These are phyloP conservation scores for Solanum okadae DNA, from an alignment of 257 asterid genomes.

Conservation along the genomic window DNA sequence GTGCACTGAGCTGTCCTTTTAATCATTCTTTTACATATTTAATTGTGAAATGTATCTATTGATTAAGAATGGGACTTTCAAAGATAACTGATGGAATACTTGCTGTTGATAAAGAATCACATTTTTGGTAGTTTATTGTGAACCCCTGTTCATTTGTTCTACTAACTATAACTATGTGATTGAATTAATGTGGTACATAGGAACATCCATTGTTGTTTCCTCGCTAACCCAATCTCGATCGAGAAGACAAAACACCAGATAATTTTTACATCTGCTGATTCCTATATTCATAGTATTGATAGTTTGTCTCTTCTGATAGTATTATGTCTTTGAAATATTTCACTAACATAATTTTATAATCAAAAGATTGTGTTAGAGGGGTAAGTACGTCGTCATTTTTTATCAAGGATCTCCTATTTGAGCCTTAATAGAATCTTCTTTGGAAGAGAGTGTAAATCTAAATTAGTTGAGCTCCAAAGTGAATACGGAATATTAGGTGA, in stretches of 20 bases:
- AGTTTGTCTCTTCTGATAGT: not conserved
- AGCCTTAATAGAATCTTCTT: not conserved
- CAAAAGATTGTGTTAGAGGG: not conserved
- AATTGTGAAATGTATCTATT: not conserved
- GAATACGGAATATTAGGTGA: fast-evolving
- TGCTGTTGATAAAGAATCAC: not conserved
- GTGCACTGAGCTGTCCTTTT: not conserved
- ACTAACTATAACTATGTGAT: too few species aligned
- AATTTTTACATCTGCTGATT: not conserved
- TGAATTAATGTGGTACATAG: too few species aligned
- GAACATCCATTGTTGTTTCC: too few species aligned
- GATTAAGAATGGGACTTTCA: not conserved
- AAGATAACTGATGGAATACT: not conserved
- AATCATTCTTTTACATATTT: not conserved
- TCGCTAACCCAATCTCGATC: too few species aligned
- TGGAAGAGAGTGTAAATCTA: fast-evolving
- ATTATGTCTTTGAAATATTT: not conserved
- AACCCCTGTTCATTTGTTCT: too few species aligned
- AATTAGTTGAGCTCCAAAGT: not conserved
- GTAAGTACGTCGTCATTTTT: not conserved
- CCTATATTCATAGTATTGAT: not conserved
- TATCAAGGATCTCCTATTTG: fast-evolving
- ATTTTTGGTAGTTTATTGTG: not conserved
- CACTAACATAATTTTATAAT: not conserved
- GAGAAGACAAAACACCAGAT: too few species aligned